These are phyloP conservation scores for Talaromyces wortmannii DNA, from an alignment of 495 filamentous ascomycete species.

Conservation along the genomic window DNA sequence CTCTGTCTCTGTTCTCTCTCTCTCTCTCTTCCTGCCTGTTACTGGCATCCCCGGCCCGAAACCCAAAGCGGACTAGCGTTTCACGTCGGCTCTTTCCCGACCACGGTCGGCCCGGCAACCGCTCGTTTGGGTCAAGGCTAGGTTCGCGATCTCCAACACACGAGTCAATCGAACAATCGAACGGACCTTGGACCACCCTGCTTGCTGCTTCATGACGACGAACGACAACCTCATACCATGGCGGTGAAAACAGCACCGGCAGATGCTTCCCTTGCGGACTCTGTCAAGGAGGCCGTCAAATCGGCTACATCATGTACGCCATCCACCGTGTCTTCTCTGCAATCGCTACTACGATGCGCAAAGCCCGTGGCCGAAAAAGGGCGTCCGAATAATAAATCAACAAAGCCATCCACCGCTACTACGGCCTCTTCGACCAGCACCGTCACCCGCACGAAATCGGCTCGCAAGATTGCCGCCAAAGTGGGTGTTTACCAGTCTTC, in stretches of 20 bases:
- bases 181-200: background rate
- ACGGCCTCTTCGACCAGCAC: conserved; percentile 4
- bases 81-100: background rate
- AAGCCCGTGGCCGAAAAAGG: conserved; percentile 16
- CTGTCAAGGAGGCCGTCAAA: conserved; percentile 41
- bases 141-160: background rate
- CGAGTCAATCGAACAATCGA: background rate
- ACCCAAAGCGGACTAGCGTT: background rate
- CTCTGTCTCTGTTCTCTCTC: too few species aligned
- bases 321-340: conserved; percentile 37
- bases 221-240: conserved; percentile 14
- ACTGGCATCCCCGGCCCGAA: background rate
- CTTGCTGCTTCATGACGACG: background rate
- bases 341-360: conserved; percentile 32
- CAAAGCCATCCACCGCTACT: conserved; percentile 6
- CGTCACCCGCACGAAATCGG: conserved; percentile 24
- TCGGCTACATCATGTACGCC: conserved; percentile 42
- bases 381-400: background rate
- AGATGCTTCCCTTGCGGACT: conserved; percentile 28
- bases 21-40: background rate
- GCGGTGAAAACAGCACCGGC: conserved; percentile 28
- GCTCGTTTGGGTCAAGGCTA: conserved; percentile 1
- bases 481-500: conserved; percentile 19
- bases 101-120: conserved; percentile 4
- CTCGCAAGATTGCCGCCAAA: conserved; percentile 19